Conservation (phyloP, 2,329 filamentous ascomycete species). For the Seiridium cupressi region DNA sequence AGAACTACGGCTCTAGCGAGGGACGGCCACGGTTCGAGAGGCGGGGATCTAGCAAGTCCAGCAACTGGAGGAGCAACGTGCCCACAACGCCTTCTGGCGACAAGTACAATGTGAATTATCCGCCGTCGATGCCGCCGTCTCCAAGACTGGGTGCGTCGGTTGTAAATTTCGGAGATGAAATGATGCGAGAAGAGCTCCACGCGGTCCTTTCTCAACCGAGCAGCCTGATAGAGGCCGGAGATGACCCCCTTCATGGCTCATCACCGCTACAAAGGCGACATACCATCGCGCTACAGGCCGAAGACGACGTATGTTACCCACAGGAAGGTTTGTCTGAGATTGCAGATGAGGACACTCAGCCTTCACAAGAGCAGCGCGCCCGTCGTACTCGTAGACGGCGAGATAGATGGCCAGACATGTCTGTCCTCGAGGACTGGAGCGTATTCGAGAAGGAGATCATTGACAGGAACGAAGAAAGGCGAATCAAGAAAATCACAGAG, state of each 20-base stretch:
- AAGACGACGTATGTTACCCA: constrained; percentile 93
- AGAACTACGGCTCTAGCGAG: constrained; percentile 43
- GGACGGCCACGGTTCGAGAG: constrained; percentile 36
- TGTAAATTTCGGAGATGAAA: constrained; percentile 65
- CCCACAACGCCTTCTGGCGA: constrained; percentile 35
- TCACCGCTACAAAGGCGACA: constrained; percentile 45
- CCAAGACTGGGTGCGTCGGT: constrained; percentile 51
- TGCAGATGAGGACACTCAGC: constrained; percentile 69
- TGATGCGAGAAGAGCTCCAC: constrained; percentile 66
- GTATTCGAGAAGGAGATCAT: constrained; percentile 69
- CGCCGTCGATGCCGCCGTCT: constrained; percentile 65
- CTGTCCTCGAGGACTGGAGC: constrained; percentile 85
- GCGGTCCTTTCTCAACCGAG: constrained; percentile 21
- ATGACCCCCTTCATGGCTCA: constrained; percentile 25
- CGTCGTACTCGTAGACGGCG: constrained; percentile 56
- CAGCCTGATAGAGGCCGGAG: constrained; percentile 11
- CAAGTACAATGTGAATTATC: constrained; percentile 65
- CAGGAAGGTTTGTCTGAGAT: constrained; percentile 76
- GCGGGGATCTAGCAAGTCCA: constrained; percentile 49
- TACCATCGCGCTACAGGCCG: constrained; percentile 62
- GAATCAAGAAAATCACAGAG: constrained; percentile 89
- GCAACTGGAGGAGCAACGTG: constrained; percentile 33
- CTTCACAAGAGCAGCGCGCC: constrained; percentile 39
- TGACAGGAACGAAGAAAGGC: constrained; percentile 77
- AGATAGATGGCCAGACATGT: constrained; percentile 82